Evolutionary conservation across 2,329 filamentous ascomycete species (phyloP).

Genomic region (Arthrobotrys iridis): DNA sequence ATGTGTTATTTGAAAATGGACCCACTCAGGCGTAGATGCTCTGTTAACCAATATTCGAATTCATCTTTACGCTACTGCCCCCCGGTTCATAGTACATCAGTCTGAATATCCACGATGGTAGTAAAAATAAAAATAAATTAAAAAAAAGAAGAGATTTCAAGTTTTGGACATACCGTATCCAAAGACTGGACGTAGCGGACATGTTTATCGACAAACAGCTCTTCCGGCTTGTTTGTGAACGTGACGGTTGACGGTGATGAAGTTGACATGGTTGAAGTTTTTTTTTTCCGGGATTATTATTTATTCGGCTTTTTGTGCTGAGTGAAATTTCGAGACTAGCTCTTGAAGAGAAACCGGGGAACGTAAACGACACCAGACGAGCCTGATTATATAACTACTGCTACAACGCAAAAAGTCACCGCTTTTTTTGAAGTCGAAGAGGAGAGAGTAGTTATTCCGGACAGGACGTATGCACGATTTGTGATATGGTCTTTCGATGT

Average conservation of each 20-base stretch:
- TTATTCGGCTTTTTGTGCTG: neutral
- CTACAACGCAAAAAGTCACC: conserved; percentile 50
- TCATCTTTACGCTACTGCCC: conserved; percentile 75
- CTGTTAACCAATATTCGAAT: conserved; percentile 96
- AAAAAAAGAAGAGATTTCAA: neutral
- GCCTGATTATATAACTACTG: conserved; percentile 32
- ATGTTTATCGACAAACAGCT: conserved; percentile 70
- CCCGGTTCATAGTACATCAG: conserved; percentile 6
- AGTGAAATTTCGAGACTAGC: neutral
- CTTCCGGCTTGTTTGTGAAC: conserved; percentile 49
- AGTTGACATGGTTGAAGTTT: neutral
- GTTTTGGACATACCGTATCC: conserved; percentile 73
- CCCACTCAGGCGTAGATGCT: conserved; percentile 83
- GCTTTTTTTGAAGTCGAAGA: neutral
- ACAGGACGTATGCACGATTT: conserved; percentile 14
- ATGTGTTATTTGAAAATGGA: too few relatives aligned
- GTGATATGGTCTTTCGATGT: neutral
- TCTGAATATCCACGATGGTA: conserved; percentile 64
- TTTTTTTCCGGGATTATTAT: neutral
- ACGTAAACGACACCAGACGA: neutral
- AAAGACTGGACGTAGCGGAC: conserved; percentile 93
- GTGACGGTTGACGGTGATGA: conserved; percentile 10
- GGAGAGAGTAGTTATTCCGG: conserved; percentile 2
- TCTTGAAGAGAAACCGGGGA: neutral
- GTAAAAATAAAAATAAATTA: conserved; percentile 46